Conservation (phyloP, 2,329 filamentous ascomycete species). For the Phialophora macrospora region DNA sequence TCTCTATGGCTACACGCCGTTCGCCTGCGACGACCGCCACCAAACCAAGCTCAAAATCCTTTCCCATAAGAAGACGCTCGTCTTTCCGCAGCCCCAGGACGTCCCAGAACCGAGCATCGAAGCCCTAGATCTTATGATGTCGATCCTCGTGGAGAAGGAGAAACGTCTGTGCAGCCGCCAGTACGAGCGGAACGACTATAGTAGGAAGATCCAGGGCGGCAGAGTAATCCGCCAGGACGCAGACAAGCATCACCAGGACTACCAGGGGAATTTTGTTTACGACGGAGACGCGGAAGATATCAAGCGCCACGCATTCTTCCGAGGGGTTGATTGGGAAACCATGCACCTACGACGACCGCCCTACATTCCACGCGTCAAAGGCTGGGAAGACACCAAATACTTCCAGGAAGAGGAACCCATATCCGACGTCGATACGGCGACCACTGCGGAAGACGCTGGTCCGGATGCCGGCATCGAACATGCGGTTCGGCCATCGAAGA, state of each 20-base stretch:
- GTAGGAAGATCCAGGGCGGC: constrained; percentile 37
- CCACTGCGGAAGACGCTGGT: constrained; percentile 48
- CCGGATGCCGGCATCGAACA: constrained; percentile 41
- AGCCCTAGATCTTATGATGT: constrained; percentile 77
- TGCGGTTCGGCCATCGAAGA: neutral
- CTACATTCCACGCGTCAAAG: constrained; percentile 74
- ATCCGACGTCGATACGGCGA: constrained; percentile 61
- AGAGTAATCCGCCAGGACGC: constrained; percentile 37
- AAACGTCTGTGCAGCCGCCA: constrained; percentile 74
- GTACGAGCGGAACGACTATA: constrained; percentile 70
- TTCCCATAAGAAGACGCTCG: constrained; percentile 70
- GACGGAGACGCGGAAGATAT: constrained; percentile 86
- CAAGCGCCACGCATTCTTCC: constrained; percentile 86
- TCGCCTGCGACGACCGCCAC: constrained; percentile 78
- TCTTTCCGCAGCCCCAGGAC: constrained; percentile 66
- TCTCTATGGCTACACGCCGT: constrained; percentile 88
- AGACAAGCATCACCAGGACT: constrained; percentile 45
- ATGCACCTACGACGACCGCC: constrained; percentile 74
- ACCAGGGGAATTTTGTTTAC: constrained; percentile 70
- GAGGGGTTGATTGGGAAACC: constrained; percentile 74
- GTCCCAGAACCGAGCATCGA: constrained; percentile 53
- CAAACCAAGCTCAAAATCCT: constrained; percentile 86
- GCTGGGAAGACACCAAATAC: constrained; percentile 78
- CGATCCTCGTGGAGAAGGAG: constrained; percentile 74
- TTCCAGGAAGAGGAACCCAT: constrained; percentile 83